Base-by-base conservation (phyloP, 805 yeast genomes). In the Lachancea mirantina region DNA sequence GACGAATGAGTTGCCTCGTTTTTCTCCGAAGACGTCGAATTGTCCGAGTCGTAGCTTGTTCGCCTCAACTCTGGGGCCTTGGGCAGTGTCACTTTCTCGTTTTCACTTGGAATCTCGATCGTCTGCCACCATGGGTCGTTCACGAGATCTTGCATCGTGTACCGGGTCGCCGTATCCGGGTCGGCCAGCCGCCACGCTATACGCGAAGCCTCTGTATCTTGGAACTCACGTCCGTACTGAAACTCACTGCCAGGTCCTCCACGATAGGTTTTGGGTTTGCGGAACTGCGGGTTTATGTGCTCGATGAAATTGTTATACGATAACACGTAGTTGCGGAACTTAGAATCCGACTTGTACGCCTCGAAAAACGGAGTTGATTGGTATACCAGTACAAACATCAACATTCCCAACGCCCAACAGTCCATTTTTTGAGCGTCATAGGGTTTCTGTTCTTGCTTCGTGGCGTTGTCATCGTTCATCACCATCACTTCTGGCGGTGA, bases 121-220 rank as follows among this genome's bases (percentile, higher is more conserved):
- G 58, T 43, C 18, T 57, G 59, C 50, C 81, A 80, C 76, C 82
- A 81, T 8, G 78, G 74, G 45, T 81, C 87, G 2, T 62, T 46
- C 40, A 77, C 72, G 20, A 82, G 57, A 16, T 67, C 64, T 1
- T 68, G 64, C 40, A 82, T 46, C 11, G 69, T 64, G 49, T 75
- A 74, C 40, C 94, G 64, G 6, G 71, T 62, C 2, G 46, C 48
- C 0, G 70, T 62, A 15, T 72, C 61, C 3, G 85, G 84, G 47
- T 81, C 87, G 45, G 80, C 72, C 32, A 82, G 56, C 52, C 81
- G 72, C 85, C 88, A 80, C 6, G 84, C 76, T 5, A 68, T 75
- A 46, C 92, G 66, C 1, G 87, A 73, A 15, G 79, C 76, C 8
- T 78, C 78, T 1, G 70, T 53, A 26, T 70, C 67, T 19, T 69